These are phyloP conservation scores for Karstenula rhodostoma DNA, from an alignment of 2,329 filamentous ascomycete genomes.

Conservation along the genomic window DNA sequence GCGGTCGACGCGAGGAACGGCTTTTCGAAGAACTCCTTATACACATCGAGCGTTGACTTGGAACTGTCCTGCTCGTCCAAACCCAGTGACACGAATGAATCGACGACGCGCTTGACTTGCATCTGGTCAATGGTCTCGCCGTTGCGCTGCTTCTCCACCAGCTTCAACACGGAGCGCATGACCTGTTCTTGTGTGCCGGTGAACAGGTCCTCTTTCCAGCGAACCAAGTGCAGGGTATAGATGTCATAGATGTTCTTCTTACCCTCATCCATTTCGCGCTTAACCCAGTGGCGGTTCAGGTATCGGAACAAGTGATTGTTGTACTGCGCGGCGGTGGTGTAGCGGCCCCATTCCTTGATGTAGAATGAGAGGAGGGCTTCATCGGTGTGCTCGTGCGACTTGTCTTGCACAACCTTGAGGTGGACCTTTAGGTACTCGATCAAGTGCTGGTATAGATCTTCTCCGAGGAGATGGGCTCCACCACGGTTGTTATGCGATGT, in stretches of 20 bases:
- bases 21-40: slow-evolving; percentile 88
- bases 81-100: slow-evolving; percentile 92
- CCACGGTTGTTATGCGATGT: slow-evolving; percentile 70
- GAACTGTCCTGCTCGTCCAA: slow-evolving; percentile 91
- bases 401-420: slow-evolving; percentile 72
- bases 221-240: slow-evolving; percentile 93
- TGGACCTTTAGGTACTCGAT: slow-evolving; percentile 84
- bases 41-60: slow-evolving; percentile 95
- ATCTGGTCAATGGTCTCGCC: slow-evolving; percentile 97
- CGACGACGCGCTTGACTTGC: slow-evolving; percentile 96
- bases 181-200: slow-evolving; percentile 82
- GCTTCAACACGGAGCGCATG: slow-evolving; percentile 92
- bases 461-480: slow-evolving; percentile 92
- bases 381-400: slow-evolving; percentile 82
- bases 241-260: slow-evolving; percentile 99
- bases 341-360: slow-evolving; percentile 95
- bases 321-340: slow-evolving; percentile 94
- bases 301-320: slow-evolving; percentile 97
- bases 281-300: slow-evolving; percentile 98
- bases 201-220: slow-evolving; percentile 94
- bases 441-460: slow-evolving; percentile 93
- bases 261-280: slow-evolving; percentile 97
- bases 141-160: slow-evolving; percentile 96
- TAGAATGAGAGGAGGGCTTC: slow-evolving; percentile 92
- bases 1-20: slow-evolving; percentile 89